A percentile compares a stretch with the other conserved stretches of the same genome.
Conservation (phyloP, 345 rosid species). For the Geranium brycei region DNA sequence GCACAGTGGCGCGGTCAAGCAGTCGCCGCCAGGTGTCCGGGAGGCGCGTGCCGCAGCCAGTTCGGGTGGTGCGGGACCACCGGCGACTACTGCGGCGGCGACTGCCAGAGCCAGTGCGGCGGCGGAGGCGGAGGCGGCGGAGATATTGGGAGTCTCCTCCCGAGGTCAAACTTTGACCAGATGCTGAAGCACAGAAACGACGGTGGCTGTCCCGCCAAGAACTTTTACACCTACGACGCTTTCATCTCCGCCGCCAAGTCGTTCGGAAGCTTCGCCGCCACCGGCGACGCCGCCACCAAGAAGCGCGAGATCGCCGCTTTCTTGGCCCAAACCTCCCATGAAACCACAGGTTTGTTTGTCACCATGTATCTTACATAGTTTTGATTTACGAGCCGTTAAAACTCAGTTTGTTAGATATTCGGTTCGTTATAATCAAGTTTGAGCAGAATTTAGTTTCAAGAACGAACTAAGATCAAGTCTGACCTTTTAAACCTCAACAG, state of each 20-base stretch:
- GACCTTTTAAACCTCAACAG: too few relatives aligned
- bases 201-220: conserved; percentile 39
- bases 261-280: conserved; percentile 33
- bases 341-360: conserved; percentile 39
- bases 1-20: conserved; percentile 44
- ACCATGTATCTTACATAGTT: too few relatives aligned
- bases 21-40: conserved; percentile 36
- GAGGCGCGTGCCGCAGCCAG: conserved; percentile 32
- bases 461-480: too few relatives aligned
- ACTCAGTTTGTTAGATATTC: background rate
- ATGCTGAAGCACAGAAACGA: conserved; percentile 44
- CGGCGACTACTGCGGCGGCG: conserved; percentile 21
- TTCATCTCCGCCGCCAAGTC: conserved; percentile 43
- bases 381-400: too few relatives aligned
- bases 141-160: conserved; percentile 19
- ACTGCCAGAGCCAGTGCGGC: conserved; percentile 54
- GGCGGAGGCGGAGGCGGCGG: conserved; percentile 7
- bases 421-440: too few relatives aligned
- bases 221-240: conserved; percentile 55
- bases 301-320: conserved; percentile 55
- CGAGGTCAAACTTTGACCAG: conserved; percentile 24
- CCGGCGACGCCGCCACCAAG: conserved; percentile 23
- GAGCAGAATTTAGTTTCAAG: too few relatives aligned
- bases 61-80: conserved; percentile 46
- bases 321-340: conserved; percentile 57